Base-by-base conservation (phyloP, 2,329 filamentous ascomycete species). In the Parastagonospora avenae region DNA sequence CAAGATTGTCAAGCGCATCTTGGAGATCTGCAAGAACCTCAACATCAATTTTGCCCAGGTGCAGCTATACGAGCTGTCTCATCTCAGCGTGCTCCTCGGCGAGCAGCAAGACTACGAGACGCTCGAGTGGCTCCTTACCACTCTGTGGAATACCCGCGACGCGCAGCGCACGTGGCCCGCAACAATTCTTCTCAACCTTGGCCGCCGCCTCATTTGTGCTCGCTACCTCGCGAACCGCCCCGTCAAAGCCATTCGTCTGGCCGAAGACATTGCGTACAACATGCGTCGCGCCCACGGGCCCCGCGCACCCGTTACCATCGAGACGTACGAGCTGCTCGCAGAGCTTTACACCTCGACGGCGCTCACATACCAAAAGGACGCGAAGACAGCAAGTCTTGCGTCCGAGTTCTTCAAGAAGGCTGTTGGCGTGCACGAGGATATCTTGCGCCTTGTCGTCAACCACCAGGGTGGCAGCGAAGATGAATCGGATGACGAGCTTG, bases 261-360 rank as follows among this genome's bases (percentile, higher is more conserved):
- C 76, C 64, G 80, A 81, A 60, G 79, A 81, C 61, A 82, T 83
- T 49, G 78, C 78, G 33, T 83, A 83, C 73, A 83, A 83, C 61
- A 73, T 82, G 54, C 78, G 79, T 9, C 79, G 81, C 16, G 79
- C 80, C 5, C 80, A 80, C 66, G 81, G 81, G 4, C 74, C 75
- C 28, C 74, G 75, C 8, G 76, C 81, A 38, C 72, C 73, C 0
- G 71, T 77, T 27, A 81, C 80, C 0, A 63, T 82, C 45, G 77
- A 81, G 46, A 78, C 80, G 57, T 80, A 75, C 53, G 76, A 77
- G 55, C 68, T 82, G 9, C 75, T 83, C 4, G 79, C 79, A 0
- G 71, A 77, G 31, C 72, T 83, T 1, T 82, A 79, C 71, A 80
- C 79, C 5, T 69, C 65, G 10, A 70, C 70, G 7, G 74, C 67